Conservation (phyloP, 768 basidiomycete species). For the Russula sp. region DNA sequence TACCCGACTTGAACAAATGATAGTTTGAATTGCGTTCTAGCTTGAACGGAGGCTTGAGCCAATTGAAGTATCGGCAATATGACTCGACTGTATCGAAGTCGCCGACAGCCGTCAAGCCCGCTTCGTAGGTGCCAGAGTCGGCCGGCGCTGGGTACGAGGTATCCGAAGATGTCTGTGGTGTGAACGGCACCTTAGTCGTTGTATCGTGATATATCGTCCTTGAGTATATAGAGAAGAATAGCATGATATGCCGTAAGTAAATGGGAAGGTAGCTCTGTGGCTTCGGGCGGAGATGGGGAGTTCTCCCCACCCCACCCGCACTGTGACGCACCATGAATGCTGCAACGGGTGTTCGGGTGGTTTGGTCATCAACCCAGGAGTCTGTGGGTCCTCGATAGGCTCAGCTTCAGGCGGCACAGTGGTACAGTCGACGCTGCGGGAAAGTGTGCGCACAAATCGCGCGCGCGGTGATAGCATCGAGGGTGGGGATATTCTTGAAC, state of each 20-base stretch:
- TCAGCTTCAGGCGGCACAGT: constrained; percentile 72
- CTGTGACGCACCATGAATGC: constrained; percentile 63
- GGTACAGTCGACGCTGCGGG: constrained; percentile 56
- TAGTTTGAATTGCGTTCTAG: constrained; percentile 91
- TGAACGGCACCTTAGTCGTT: constrained; percentile 66
- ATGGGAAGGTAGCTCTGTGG: background rate
- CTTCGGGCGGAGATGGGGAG: background rate
- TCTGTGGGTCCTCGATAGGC: constrained; percentile 80
- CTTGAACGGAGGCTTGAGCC: constrained; percentile 87
- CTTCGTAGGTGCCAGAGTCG: constrained; percentile 78
- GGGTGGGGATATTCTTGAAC: constrained; percentile 84
- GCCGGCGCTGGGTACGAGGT: constrained; percentile 41
- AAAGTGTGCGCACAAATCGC: constrained; percentile 65
- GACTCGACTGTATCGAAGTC: constrained; percentile 88
- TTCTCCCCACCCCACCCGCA: background rate
- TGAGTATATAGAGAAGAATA: constrained; percentile 1
- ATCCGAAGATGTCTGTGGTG: constrained; percentile 42
- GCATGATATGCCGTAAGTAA: background rate
- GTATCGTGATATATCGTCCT: constrained; percentile 93
- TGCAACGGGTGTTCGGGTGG: constrained; percentile 81
- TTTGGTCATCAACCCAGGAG: constrained; percentile 66
- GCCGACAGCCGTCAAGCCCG: constrained; percentile 80
- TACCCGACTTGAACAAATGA: constrained; percentile 91
- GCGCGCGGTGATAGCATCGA: constrained; percentile 86
- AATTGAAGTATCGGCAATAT: constrained; percentile 91